phyloP scores from a whole-genome alignment of 495 filamentous ascomycete genomes.

The Xylaria scruposa region DNA sequence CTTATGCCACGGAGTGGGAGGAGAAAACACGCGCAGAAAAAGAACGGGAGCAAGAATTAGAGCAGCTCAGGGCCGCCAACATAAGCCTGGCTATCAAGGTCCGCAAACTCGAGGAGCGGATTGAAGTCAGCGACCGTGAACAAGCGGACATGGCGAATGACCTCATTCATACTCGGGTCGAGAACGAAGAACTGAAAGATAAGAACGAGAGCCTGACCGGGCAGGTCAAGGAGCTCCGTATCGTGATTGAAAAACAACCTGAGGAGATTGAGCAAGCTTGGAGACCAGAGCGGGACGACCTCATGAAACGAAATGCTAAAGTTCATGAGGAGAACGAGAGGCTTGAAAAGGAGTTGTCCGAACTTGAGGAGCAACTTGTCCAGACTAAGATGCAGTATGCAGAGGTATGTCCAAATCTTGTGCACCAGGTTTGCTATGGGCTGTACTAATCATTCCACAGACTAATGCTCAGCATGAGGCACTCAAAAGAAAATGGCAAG shows the following conservation, averaged over 20 bases:
- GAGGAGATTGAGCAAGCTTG: constrained; percentile 85
- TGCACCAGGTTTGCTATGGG: background rate
- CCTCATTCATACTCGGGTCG: constrained; percentile 87
- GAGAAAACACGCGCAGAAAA: constrained; percentile 79
- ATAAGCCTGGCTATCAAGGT: constrained; percentile 70
- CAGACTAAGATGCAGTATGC: constrained; percentile 94
- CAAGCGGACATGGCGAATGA: constrained; percentile 92
- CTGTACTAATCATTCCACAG: constrained; percentile 49
- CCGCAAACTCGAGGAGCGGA: constrained; percentile 81
- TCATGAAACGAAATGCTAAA: constrained; percentile 91
- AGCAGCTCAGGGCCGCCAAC: constrained; percentile 70
- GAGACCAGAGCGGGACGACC: constrained; percentile 84
- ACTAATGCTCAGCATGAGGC: constrained; percentile 76
- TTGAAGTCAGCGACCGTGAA: constrained; percentile 89
- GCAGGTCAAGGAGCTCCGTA: constrained; percentile 81
- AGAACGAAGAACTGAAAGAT: constrained; percentile 87
- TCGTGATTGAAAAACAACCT: constrained; percentile 86
- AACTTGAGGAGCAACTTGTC: constrained; percentile 94
- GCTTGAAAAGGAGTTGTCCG: constrained; percentile 87
- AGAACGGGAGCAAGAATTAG: constrained; percentile 84
- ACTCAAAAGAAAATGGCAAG: constrained; percentile 79
- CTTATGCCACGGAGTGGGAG: constrained; percentile 89
- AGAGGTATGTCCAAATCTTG: constrained; percentile 68
- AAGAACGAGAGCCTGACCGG: constrained; percentile 83
- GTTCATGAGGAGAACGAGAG: constrained; percentile 92